Percentiles rank a stretch among this genome's conserved stretches.
phyloP scores from a whole-genome alignment of 805 yeast genomes.

The Metschnikowia similis region DNA sequence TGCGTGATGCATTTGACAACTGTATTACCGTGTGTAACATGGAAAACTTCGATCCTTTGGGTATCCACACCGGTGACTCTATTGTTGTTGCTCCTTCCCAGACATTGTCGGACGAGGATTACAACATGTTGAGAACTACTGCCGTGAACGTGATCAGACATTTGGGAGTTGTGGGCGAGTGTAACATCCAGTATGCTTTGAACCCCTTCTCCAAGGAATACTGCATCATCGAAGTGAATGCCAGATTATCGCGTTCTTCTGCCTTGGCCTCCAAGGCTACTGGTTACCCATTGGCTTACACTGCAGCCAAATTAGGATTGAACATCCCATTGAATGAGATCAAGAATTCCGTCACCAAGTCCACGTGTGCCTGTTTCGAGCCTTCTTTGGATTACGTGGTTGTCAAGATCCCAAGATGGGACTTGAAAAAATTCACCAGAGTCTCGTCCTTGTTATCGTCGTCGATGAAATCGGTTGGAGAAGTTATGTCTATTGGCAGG shows the following conservation, averaged over 20 bases:
- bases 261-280: conserved; percentile 98
- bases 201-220: conserved; percentile 92
- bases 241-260: conserved; percentile 96
- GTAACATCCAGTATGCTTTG: conserved; percentile 95
- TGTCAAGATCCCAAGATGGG: conserved; percentile 99
- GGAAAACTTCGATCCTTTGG: conserved; percentile 98
- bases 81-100: conserved; percentile 99
- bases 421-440: conserved; percentile 89
- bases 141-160: conserved; percentile 97
- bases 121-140: conserved; percentile 95
- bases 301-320: conserved; percentile 94
- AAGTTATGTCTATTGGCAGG: conserved; percentile 96
- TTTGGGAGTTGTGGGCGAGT: conserved; percentile 98
- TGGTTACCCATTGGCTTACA: conserved; percentile 96
- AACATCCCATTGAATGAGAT: conserved; percentile 89
- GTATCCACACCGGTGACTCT: conserved; percentile 98
- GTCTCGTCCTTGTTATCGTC: conserved; percentile 85
- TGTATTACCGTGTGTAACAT: conserved; percentile 98
- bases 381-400: conserved; percentile 96
- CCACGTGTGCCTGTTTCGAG: conserved; percentile 94
- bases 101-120: conserved; percentile 93
- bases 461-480: conserved; percentile 98
- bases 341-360: conserved; percentile 87
- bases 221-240: conserved; percentile 96
- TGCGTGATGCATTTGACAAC: conserved; percentile 93